These are phyloP conservation scores for Whalleya microplaca DNA, from an alignment of 2,329 filamentous ascomycete genomes.

Conservation along the genomic window DNA sequence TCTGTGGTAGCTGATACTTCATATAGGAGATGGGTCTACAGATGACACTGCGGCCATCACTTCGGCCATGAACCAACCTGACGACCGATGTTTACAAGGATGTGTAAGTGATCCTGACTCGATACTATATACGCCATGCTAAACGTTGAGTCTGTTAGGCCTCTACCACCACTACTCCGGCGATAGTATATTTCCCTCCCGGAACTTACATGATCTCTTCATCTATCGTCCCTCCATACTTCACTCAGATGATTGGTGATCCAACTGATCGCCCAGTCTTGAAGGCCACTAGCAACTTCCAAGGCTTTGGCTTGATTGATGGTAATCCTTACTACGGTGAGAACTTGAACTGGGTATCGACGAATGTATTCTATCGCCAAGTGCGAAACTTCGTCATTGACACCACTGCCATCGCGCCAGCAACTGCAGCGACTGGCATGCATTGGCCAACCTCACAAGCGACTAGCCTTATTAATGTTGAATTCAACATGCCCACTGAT, in stretches of 20 bases:
- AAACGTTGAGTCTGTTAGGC: slow-evolving; percentile 33
- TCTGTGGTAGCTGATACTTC: slow-evolving; percentile 4
- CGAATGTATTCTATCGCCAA: slow-evolving; percentile 67
- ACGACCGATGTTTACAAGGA: slow-evolving; percentile 45
- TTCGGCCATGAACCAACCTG: slow-evolving; percentile 44
- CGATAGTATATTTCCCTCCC: slow-evolving; percentile 48
- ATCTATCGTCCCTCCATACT: slow-evolving; percentile 65
- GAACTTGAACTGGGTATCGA: slow-evolving; percentile 47
- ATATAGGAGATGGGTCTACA: slow-evolving; percentile 46
- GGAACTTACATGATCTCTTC: slow-evolving; percentile 60
- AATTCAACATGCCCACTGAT: slow-evolving; percentile 49
- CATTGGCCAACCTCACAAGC: slow-evolving; percentile 69
- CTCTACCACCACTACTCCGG: slow-evolving; percentile 46
- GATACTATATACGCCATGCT: not conserved
- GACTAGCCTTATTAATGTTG: slow-evolving; percentile 54
- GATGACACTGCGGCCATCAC: slow-evolving; percentile 53
- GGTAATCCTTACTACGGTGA: slow-evolving; percentile 53
- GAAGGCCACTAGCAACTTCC: slow-evolving; percentile 56
- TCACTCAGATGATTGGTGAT: slow-evolving; percentile 65
- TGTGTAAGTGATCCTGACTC: slow-evolving; percentile 41
- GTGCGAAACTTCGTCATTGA: slow-evolving; percentile 70
- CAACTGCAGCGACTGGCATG: slow-evolving; percentile 47
- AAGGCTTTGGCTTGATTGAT: slow-evolving; percentile 61
- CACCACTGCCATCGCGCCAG: slow-evolving; percentile 38
- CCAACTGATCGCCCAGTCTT: slow-evolving; percentile 59